These are phyloP conservation scores for Aureobasidium mangrovei DNA, from an alignment of 2,329 filamentous ascomycete genomes.

Conservation along the genomic window DNA sequence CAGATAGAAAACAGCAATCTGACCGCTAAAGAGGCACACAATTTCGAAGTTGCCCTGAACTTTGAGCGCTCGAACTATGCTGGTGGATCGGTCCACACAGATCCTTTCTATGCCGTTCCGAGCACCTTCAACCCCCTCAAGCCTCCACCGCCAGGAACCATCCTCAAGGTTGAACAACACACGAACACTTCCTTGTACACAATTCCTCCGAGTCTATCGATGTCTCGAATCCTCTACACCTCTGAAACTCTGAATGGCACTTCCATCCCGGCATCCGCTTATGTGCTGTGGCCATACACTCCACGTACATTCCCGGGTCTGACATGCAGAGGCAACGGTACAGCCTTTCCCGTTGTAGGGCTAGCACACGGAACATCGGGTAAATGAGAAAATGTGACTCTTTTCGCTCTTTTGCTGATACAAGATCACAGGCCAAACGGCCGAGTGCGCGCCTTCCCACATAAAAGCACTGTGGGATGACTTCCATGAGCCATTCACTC, in stretches of 20 bases:
- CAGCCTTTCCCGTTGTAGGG: conserved; percentile 17
- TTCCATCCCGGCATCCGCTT: conserved; percentile 40
- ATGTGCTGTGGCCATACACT: conserved; percentile 42
- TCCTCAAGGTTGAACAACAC: conserved; percentile 34
- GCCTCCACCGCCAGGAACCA: conserved; percentile 26
- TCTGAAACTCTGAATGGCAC: conserved; percentile 39
- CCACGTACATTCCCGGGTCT: conserved; percentile 19
- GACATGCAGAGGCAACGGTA: conserved; percentile 1
- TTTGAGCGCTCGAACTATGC: conserved; percentile 25
- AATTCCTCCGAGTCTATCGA: conserved; percentile 33
- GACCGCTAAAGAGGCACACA: conserved; percentile 15
- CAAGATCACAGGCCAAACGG: conserved; percentile 15
- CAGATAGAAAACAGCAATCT: conserved; percentile 21
- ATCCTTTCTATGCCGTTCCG: conserved; percentile 34
- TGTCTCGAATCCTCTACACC: conserved; percentile 44
- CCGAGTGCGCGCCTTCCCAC: conserved; percentile 20
- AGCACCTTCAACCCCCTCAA: conserved; percentile 13
- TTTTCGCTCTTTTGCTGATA: not conserved
- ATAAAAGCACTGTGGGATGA: conserved; percentile 23
- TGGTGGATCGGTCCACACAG: conserved; percentile 20
- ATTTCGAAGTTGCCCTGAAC: conserved; percentile 21
- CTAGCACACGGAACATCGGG: conserved; percentile 20
- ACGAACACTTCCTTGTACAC: conserved; percentile 34
- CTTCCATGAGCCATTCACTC: conserved; percentile 20
- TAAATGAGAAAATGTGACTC: not conserved